Evolutionary conservation across 495 filamentous ascomycete genomes (phyloP).

Genomic region (Astrothelium subdiscretum): DNA sequence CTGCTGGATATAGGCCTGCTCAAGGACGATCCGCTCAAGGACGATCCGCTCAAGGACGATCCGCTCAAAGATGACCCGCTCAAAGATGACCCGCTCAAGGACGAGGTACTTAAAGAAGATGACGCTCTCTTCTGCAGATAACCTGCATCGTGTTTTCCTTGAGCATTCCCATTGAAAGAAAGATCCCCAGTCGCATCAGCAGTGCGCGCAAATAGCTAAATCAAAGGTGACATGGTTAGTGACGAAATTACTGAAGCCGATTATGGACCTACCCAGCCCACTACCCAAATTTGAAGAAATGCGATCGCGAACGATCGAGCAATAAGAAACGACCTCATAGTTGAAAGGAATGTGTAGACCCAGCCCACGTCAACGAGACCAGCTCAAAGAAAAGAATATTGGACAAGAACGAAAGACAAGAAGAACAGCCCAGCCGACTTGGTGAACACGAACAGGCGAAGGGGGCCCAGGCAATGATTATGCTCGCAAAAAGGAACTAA

Average conservation of each 20-base stretch:
- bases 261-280: neutral
- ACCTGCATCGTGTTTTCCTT: neutral
- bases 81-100: neutral
- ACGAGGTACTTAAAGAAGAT: neutral
- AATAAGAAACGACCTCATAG: neutral
- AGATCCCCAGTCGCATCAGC: neutral
- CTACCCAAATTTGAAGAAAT: neutral
- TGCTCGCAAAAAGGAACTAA: neutral
- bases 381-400: neutral
- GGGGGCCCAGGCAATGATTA: neutral
- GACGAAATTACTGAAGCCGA: neutral
- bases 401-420: neutral
- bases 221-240: neutral
- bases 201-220: neutral
- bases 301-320: neutral
- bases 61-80: neutral
- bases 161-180: neutral
- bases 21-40: neutral
- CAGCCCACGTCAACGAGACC: neutral
- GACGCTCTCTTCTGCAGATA: neutral
- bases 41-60: neutral
- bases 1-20: neutral
- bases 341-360: neutral
- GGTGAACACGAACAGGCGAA: neutral
- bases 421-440: neutral